Evolutionary conservation across 495 filamentous ascomycete genomes (phyloP).

Genomic region (Talaromyces ruber): DNA sequence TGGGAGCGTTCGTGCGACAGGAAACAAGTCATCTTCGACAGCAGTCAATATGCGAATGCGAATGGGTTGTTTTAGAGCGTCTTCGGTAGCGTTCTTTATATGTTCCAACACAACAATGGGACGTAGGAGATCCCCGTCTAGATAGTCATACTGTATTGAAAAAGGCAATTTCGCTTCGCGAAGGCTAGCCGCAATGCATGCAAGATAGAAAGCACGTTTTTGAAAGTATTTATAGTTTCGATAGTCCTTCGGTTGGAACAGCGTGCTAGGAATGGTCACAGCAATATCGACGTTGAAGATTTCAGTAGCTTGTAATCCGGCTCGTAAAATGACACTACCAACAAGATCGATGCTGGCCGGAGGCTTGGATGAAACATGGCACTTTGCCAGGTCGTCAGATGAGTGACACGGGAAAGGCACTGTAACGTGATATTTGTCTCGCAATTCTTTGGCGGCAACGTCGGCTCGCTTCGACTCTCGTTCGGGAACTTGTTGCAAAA

Average conservation of each 20-base stretch:
- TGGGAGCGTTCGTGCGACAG: conserved; percentile 56
- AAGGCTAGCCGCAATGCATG: conserved; percentile 64
- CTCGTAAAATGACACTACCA: conserved; percentile 78
- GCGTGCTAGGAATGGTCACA: conserved; percentile 66
- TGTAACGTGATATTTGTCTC: conserved; percentile 52
- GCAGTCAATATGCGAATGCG: conserved; percentile 73
- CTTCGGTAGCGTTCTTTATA: conserved; percentile 16
- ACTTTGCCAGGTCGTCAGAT: conserved; percentile 63
- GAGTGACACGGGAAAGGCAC: conserved; percentile 78
- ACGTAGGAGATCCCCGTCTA: conserved; percentile 70
- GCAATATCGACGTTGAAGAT: conserved; percentile 66
- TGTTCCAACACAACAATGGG: conserved; percentile 59
- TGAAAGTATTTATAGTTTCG: conserved; percentile 89
- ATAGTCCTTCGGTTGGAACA: conserved; percentile 94
- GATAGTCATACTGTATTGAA: conserved; percentile 52
- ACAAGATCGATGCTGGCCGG: conserved; percentile 78
- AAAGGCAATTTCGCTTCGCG: conserved; percentile 45
- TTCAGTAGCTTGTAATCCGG: conserved; percentile 51
- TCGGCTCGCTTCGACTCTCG: conserved; percentile 45
- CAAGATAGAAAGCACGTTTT: conserved; percentile 86
- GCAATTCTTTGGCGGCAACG: conserved; percentile 59
- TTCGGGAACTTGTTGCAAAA: conserved; percentile 64
- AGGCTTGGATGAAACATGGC: conserved; percentile 67
- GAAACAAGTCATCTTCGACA: conserved; percentile 57
- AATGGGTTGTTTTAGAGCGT: conserved; percentile 31